These are phyloP conservation scores for Funneliformis mosseae DNA, from an alignment of 192 early-diverging fungal species.

Conservation along the genomic window DNA sequence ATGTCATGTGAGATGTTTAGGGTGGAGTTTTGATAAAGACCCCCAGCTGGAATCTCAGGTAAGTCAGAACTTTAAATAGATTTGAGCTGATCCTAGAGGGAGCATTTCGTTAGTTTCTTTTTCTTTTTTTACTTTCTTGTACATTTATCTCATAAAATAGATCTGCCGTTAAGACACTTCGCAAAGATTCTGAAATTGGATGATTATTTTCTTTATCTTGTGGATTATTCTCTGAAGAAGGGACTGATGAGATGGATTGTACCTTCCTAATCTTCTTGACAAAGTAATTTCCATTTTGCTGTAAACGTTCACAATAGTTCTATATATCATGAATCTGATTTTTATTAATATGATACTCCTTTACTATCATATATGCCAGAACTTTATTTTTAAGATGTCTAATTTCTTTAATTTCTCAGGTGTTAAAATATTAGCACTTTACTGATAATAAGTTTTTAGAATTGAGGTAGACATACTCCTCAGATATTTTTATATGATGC, in stretches of 20 bases:
- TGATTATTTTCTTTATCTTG: no score
- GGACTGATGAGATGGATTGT: neutral
- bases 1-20: no score
- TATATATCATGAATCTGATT: conserved; percentile 8
- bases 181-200: neutral
- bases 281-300: conserved; percentile 3
- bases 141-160: neutral
- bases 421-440: neutral
- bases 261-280: neutral
- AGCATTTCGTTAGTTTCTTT: neutral
- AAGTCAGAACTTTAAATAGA: neutral
- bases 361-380: no score
- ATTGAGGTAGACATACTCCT: neutral
- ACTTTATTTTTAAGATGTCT: no score
- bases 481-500: neutral
- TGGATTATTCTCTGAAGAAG: neutral
- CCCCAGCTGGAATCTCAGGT: neutral
- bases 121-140: neutral
- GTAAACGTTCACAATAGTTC: neutral
- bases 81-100: neutral
- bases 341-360: no score
- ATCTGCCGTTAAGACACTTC: no score
- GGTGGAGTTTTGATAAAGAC: neutral
- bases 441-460: conserved; percentile 24
- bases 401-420: neutral